Evolutionary conservation across 2,329 filamentous ascomycete genomes (phyloP).

Genomic region (Nigrograna mackinnonii): DNA sequence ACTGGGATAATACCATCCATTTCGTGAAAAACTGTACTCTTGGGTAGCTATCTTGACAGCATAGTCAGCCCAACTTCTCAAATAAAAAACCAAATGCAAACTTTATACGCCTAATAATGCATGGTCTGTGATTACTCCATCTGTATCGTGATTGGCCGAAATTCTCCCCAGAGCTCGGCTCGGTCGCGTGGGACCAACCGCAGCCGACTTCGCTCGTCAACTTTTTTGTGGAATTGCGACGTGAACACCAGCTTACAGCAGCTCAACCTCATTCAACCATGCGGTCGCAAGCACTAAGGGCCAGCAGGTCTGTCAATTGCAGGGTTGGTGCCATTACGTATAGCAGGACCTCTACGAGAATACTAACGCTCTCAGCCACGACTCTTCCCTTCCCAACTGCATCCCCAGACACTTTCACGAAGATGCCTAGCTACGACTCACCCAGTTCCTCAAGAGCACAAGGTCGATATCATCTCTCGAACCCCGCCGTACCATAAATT

Average conservation of each 20-base stretch:
- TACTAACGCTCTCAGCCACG: constrained; percentile 20
- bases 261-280: constrained; percentile 22
- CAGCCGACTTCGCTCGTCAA: too few relatives aligned
- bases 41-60: too few relatives aligned
- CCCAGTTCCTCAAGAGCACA: constrained; percentile 23
- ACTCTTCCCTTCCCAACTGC: constrained; percentile 21
- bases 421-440: constrained; percentile 39
- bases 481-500: constrained; percentile 84
- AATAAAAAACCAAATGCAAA: too few relatives aligned
- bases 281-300: constrained; percentile 37
- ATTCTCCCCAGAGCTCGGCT: too few relatives aligned
- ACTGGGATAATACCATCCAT: too few relatives aligned
- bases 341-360: background rate
- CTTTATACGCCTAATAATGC: too few relatives aligned
- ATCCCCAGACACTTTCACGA: constrained; percentile 15
- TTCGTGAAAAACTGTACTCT: too few relatives aligned
- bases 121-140: too few relatives aligned
- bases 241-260: constrained; percentile 1
- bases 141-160: too few relatives aligned
- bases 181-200: too few relatives aligned
- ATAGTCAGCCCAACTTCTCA: too few relatives aligned
- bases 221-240: too few relatives aligned
- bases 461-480: constrained; percentile 54
- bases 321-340: constrained; percentile 19
- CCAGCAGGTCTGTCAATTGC: constrained; percentile 31